Base-by-base conservation (phyloP, 495 filamentous ascomycete genomes). In the Stereocaulon alpinum region DNA sequence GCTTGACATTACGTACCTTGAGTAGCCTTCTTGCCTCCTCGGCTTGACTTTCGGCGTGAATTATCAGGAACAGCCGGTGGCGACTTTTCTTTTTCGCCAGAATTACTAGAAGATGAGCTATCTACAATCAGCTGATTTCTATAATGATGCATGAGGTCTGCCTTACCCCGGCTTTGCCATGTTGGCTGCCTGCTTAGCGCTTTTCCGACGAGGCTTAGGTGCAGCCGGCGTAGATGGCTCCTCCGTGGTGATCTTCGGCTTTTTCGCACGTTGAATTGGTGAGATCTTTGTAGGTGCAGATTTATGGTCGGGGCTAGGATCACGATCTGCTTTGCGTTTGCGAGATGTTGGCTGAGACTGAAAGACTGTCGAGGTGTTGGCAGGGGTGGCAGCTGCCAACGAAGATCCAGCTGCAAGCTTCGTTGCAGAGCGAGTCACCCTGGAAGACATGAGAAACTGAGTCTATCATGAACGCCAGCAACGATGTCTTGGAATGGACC, bases 131-230 rank as follows among this genome's bases (percentile, higher is more conserved):
- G 41, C 34, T 17, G 4, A 14, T 14, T 43, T 11, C 14, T 30
- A 6, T 12, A 11, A 53, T 18, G 47, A 37, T 22, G 30, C 15
- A 15, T n/a, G 14, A 27, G 47, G 1, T n/a, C 50, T 30, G 37
- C 76, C 81, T 57, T 74, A 93, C 89, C 82, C 84, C 69, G 86
- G 82, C 76, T 85, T 88, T 73, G 90, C 90, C 91, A 92, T 93
- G 68, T 77, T 79, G 73, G 78, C 74, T 54, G 82, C 69, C 69
- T 78, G 74, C 73, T 86, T 84, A 69, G 80, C 74, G 73, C 81
- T 79, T 72, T 72, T 77, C 65, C 80, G 83, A 57, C 83, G 82
- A 59, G 80, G 64, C 61, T 71, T 58, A 60, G 75, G 66, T 61
- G 76, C 63, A 59, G 74, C 62, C 51, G 73, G 60, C 24, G 59